Base-by-base conservation (phyloP, 176 grass and related monocot species). In the Melocanna baccifera region DNA sequence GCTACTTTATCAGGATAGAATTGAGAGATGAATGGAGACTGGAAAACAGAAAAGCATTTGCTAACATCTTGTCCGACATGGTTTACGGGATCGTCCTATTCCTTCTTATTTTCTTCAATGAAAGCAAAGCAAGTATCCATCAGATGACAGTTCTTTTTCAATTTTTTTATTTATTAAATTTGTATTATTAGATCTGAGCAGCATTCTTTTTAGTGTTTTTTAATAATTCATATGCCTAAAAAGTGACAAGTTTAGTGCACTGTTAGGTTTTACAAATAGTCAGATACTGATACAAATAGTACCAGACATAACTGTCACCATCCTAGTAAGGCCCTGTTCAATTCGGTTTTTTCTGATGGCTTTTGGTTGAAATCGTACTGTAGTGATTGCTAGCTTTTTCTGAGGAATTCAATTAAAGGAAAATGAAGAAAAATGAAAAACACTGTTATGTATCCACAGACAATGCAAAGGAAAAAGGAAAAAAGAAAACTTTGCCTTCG, bases 41-140 rank as follows among this genome's bases (percentile, higher is more conserved):
- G 74, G 93, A 98, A 84, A 98, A 98, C 63, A 81, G 96, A 62
- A 84, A 88, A 80, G 89, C 93, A 85, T 95, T 98, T 89, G 93
- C 93, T 71, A 98, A 98, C 83, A 92, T 98, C 62, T 95, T 83
- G 87, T 98, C 96, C 37, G 96, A 98, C 81, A 90, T 90, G 77
- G 84, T 94, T 69, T 95, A 81, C 79, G 91, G 96, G 75, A 83
- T 93, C 62, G 75, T 79, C 75, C 88, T 98, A 56, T 98, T 98
- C 82, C 85, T 98, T 92, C 87, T 96, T 84, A 87, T 98, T 64
- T 94, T 64, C 83, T 95, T 98, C 62, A 98, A 98, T 84, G 67
- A 90, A 74, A 91, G 89, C 88, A 89, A 96, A 88, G 93, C 94
- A 83, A 87, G 81, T 87, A 66, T 89, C 64, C 22, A 86, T 83